Evolutionary conservation across 148 eudicot species (phyloP).

Genomic region (Oxyria digyna): DNA sequence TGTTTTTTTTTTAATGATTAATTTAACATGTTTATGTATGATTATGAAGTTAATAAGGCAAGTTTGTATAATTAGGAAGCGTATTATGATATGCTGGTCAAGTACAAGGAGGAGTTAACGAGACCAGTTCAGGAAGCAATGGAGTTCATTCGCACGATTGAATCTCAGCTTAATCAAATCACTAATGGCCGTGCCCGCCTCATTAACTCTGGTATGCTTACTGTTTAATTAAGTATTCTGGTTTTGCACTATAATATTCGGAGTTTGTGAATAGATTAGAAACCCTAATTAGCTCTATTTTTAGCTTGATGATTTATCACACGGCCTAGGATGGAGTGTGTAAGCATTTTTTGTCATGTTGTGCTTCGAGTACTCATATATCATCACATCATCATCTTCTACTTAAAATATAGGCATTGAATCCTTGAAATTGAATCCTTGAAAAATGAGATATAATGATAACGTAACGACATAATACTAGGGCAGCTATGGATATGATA

Average conservation of each 20-base stretch:
- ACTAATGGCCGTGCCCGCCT: conserved; percentile 39
- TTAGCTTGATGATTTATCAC: not conserved
- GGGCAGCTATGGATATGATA: not conserved
- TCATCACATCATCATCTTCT: not conserved
- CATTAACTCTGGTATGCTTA: conserved; percentile 48
- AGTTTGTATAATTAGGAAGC: conserved; percentile 42
- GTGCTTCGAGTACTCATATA: not conserved
- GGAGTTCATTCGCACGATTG: conserved; percentile 81
- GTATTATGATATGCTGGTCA: conserved; percentile 86
- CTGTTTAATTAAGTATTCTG: conserved; percentile 6
- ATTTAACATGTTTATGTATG: not conserved
- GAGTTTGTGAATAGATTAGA: not conserved
- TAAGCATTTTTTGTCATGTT: not conserved
- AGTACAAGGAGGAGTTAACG: conserved; percentile 73
- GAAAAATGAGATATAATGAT: not conserved
- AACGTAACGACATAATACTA: not conserved
- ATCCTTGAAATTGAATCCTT: too few relatives aligned
- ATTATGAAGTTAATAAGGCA: not conserved
- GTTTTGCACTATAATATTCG: not conserved
- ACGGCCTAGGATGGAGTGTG: not conserved
- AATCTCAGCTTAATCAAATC: conserved; percentile 61
- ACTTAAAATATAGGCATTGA: not conserved
- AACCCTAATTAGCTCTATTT: not conserved
- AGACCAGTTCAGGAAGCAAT: conserved; percentile 86
- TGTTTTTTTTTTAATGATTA: not conserved